Conservation (phyloP, 192 early-diverging fungal genomes). For the Endogone sp. region DNA sequence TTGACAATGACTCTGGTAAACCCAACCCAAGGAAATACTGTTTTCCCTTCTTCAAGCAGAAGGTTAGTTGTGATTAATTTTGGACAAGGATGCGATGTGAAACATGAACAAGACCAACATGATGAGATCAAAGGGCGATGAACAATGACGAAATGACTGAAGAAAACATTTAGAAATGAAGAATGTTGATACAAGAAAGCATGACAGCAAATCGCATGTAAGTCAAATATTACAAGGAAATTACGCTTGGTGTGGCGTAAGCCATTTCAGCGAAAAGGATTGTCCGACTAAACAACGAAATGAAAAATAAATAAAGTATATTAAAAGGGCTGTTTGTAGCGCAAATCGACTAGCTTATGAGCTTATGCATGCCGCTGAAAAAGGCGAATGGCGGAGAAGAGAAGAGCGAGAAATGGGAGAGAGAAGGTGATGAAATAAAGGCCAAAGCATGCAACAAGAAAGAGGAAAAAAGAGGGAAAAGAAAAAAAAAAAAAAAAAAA, state of each 20-base stretch:
- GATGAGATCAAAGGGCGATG: background rate
- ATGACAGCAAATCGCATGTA: too few relatives aligned
- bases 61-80: background rate
- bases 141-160: background rate
- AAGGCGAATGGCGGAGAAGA: too few relatives aligned
- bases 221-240: too few relatives aligned
- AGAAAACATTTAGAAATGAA: background rate
- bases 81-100: background rate
- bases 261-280: background rate
- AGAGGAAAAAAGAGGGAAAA: background rate
- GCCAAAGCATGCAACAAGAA: background rate
- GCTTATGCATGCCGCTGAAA: too few relatives aligned
- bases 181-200: background rate
- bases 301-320: background rate
- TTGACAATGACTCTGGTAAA: too few relatives aligned
- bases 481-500: slow-evolving; percentile 6
- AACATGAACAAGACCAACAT: background rate
- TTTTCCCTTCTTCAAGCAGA: background rate
- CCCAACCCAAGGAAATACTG: too few relatives aligned
- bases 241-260: too few relatives aligned
- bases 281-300: background rate
- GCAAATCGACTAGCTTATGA: background rate
- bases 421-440: background rate
- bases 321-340: background rate
- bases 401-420: too few relatives aligned